phyloP scores from a whole-genome alignment of 495 filamentous ascomycete species.

The Hypoxylon lienhwacheense region DNA sequence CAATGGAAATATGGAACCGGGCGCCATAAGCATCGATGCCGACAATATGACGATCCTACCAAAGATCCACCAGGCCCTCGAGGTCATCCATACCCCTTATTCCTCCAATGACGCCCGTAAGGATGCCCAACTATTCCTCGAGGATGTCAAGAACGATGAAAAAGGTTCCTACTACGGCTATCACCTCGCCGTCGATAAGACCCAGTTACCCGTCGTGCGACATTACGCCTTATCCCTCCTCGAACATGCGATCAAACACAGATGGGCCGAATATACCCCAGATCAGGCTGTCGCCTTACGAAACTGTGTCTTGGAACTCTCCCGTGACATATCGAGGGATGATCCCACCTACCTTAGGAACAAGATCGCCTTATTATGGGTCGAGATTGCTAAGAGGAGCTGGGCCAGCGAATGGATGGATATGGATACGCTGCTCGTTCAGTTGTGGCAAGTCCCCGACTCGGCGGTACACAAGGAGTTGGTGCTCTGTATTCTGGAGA shows the following conservation, averaged over 20 bases:
- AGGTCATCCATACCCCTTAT: slow-evolving; percentile 79
- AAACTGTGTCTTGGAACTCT: slow-evolving; percentile 73
- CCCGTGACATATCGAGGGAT: slow-evolving; percentile 66
- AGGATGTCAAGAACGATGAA: slow-evolving; percentile 73
- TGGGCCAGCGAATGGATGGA: slow-evolving; percentile 91
- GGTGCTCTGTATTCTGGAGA: slow-evolving; percentile 82
- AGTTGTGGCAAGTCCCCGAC: slow-evolving; percentile 69
- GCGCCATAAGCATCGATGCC: slow-evolving; percentile 30
- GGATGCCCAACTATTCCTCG: slow-evolving; percentile 80
- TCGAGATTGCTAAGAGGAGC: slow-evolving; percentile 86
- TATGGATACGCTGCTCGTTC: slow-evolving; percentile 84
- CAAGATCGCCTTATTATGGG: slow-evolving; percentile 95
- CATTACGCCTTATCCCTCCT: slow-evolving; percentile 92
- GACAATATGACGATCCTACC: slow-evolving; percentile 42
- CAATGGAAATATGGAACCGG: slow-evolving; percentile 41
- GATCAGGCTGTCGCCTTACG: slow-evolving; percentile 67
- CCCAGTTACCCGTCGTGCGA: slow-evolving; percentile 76
- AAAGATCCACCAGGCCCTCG: slow-evolving; percentile 77
- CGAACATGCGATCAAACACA: slow-evolving; percentile 82
- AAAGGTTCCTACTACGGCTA: slow-evolving; percentile 86
- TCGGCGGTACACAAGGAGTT: slow-evolving; percentile 74
- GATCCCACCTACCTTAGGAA: slow-evolving; percentile 87
- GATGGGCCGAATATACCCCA: slow-evolving; percentile 68
- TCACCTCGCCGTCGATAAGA: slow-evolving; percentile 70
- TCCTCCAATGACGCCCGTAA: slow-evolving; percentile 82